A percentile compares a stretch with the other conserved stretches of the same genome.
These are phyloP conservation scores for Colletotrichum liaoningense DNA, from an alignment of 2,329 filamentous ascomycete species.

Conservation along the genomic window DNA sequence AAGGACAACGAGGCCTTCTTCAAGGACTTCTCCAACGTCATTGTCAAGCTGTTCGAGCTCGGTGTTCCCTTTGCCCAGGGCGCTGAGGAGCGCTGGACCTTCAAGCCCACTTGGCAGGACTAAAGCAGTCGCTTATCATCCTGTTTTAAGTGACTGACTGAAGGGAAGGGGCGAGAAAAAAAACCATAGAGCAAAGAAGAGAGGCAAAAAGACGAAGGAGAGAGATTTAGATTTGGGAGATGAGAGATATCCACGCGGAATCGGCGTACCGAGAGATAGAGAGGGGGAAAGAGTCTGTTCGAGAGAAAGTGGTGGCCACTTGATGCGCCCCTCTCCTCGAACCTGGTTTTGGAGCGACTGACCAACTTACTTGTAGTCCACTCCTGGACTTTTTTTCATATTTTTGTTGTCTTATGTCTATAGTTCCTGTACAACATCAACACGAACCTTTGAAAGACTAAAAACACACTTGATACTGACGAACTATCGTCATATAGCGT, in stretches of 20 bases:
- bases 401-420: conserved; percentile 3
- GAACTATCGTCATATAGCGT: neutral
- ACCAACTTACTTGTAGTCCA: conserved; percentile 7
- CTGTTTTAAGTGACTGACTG: neutral
- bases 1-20: conserved; percentile 94
- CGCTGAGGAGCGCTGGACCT: conserved; percentile 67
- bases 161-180: neutral
- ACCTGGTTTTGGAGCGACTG: conserved; percentile 1
- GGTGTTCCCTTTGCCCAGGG: conserved; percentile 87
- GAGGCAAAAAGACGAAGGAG: neutral
- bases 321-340: neutral
- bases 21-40: conserved; percentile 85
- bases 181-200: neutral
- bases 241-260: conserved; percentile 23
- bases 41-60: conserved; percentile 89
- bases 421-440: conserved; percentile 31
- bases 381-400: conserved; percentile 24
- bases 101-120: conserved; percentile 65
- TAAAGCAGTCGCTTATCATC: neutral
- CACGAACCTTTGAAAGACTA: conserved; percentile 6
- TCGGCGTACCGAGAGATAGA: conserved; percentile 14
- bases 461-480: no score
- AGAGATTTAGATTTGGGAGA: conserved; percentile 13
- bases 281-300: neutral
- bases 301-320: neutral